Percentiles rank a stretch among this genome's conserved stretches.
These are phyloP conservation scores for Penium margaritaceum DNA, from an alignment of 139 green algal species.

Conservation along the genomic window DNA sequence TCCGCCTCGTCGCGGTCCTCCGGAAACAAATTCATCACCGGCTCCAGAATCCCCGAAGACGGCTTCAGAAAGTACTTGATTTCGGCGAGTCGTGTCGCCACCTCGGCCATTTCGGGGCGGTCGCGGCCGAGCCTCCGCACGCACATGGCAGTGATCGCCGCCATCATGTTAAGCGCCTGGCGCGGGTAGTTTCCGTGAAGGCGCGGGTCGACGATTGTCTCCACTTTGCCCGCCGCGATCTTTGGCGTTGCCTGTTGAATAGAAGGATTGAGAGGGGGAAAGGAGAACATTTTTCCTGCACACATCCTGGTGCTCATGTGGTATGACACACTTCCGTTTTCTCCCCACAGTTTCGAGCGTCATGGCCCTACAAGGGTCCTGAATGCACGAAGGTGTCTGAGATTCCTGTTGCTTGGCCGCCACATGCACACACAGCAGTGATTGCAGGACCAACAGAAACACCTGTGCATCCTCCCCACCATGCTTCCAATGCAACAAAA, in stretches of 20 bases:
- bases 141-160: constrained; percentile 16
- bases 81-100: constrained; percentile 9
- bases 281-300: too few relatives aligned
- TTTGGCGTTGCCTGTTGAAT: constrained; percentile 14
- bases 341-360: too few relatives aligned
- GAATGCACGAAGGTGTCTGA: too few relatives aligned
- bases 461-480: too few relatives aligned
- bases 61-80: constrained; percentile 32
- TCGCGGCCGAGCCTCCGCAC: constrained; percentile 9
- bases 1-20: background rate
- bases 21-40: constrained; percentile 15
- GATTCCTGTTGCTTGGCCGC: too few relatives aligned
- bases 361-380: too few relatives aligned
- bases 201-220: constrained; percentile 7
- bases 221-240: constrained; percentile 17
- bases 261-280: background rate
- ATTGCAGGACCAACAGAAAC: too few relatives aligned
- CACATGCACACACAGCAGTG: too few relatives aligned
- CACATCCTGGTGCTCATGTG: too few relatives aligned
- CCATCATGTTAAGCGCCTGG: constrained; percentile 23
- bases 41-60: constrained; percentile 15
- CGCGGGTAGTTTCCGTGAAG: constrained; percentile 10
- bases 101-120: constrained; percentile 24
- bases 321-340: too few relatives aligned
- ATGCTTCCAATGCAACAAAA: too few relatives aligned